A percentile compares a stretch with the other conserved stretches of the same genome.
Evolutionary conservation across 2,329 filamentous ascomycete genomes (phyloP).

Genomic region (Cytospora leucostoma): DNA sequence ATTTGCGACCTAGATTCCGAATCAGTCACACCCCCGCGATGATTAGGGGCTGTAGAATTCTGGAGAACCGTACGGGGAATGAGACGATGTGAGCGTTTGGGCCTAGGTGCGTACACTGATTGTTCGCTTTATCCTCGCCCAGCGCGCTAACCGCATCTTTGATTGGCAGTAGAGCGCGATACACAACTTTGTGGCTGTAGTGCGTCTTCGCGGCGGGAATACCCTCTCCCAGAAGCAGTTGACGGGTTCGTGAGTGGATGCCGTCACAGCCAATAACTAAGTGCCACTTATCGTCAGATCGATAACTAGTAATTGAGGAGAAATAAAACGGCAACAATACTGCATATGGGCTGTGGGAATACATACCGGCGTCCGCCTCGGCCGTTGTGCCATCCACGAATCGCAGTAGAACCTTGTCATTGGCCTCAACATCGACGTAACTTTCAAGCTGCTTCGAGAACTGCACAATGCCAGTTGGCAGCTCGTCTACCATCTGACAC

Average conservation of each 20-base stretch:
- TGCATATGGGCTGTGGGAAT: no score
- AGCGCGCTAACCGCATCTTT: constrained; percentile 51
- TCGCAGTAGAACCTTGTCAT: constrained; percentile 23
- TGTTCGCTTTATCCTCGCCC: constrained; percentile 41
- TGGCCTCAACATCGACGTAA: no score
- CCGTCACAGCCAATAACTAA: constrained; percentile 63
- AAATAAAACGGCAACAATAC: no score
- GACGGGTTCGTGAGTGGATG: constrained; percentile 57
- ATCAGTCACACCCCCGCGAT: no score
- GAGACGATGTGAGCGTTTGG: constrained; percentile 60
- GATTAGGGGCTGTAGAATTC: no score
- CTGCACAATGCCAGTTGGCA: no score
- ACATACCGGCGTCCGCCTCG: constrained; percentile 35
- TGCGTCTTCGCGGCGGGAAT: constrained; percentile 43
- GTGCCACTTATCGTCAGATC: no score
- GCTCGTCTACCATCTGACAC: no score
- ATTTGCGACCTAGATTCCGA: no score
- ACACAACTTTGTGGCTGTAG: constrained; percentile 60
- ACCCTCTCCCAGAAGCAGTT: constrained; percentile 50
- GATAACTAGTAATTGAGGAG: no score
- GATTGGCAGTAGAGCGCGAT: constrained; percentile 53
- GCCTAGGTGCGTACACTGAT: constrained; percentile 41
- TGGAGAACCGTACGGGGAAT: no score
- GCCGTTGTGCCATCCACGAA: constrained; percentile 35
- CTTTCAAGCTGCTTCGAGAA: no score